phyloP scores from a whole-genome alignment of 2,329 filamentous ascomycete species.

The Penicillium aurantiogriseum region DNA sequence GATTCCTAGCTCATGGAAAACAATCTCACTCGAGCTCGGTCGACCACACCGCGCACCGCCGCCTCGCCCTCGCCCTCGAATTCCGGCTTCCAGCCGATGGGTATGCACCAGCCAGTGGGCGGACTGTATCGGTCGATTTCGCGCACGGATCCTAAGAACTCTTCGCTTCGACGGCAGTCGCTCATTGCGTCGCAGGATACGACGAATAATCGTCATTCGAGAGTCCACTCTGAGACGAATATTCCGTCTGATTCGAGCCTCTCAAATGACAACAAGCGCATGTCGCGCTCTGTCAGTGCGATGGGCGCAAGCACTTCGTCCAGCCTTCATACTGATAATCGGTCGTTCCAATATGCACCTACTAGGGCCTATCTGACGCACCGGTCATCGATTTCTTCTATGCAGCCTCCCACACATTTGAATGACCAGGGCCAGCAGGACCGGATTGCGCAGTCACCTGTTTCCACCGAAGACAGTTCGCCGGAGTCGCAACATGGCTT shows the following conservation, averaged over 20 bases:
- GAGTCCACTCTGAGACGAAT: slow-evolving; percentile 62
- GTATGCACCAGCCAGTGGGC: slow-evolving; percentile 38
- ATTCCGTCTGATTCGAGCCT: slow-evolving; percentile 44
- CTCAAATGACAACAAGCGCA: slow-evolving; percentile 40
- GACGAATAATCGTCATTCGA: slow-evolving; percentile 53
- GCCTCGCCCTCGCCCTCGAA: slow-evolving; percentile 41
- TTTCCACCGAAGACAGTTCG: slow-evolving; percentile 17
- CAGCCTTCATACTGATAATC: slow-evolving; percentile 32
- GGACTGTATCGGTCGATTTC: slow-evolving; percentile 46
- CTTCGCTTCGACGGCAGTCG: slow-evolving; percentile 46
- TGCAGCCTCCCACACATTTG: slow-evolving; percentile 26
- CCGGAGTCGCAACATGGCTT: slow-evolving; percentile 26
- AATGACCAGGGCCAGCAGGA: slow-evolving; percentile 9
- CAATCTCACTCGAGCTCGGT: slow-evolving; percentile 76
- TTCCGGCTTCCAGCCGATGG: slow-evolving; percentile 27
- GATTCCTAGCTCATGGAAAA: slow-evolving; percentile 79
- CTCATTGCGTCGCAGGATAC: slow-evolving; percentile 35
- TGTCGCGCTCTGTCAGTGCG: slow-evolving; percentile 64
- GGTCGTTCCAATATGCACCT: slow-evolving; percentile 35
- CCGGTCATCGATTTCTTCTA: slow-evolving; percentile 40
- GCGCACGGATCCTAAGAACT: slow-evolving; percentile 41
- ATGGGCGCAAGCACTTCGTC: slow-evolving; percentile 38
- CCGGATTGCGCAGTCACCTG: slow-evolving; percentile 6
- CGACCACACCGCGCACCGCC: slow-evolving; percentile 61
- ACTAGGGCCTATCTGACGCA: slow-evolving; percentile 35